Evolutionary conservation across 805 yeast species (phyloP), one percentile per base, ranked within the genome.

Genomic region (Priceomyces melissophilus): DNA sequence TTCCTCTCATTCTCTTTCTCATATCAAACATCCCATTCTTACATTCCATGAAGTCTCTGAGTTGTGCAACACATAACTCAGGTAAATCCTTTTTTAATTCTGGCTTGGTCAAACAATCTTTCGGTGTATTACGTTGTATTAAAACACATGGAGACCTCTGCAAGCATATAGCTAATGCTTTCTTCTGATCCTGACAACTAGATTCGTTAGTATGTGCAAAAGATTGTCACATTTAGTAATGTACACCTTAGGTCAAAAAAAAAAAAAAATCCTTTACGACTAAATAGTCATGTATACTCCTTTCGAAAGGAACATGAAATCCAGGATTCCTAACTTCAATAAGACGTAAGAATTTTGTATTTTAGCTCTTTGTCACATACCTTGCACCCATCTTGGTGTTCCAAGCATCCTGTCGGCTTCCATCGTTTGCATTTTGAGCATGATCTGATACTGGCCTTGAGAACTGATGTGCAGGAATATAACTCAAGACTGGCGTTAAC

Each of bases 81-180:
- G 99, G 99, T 17, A 91, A 65, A 35, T 87, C 85, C 42, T 75
- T 73, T 35, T 82, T 72, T 28, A 91, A 73, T 46, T 83, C 83
- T 1, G 96, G 95, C 47, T 90, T 73, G 30, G 85, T 84, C 14
- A 90, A 63, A 57, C 99, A 91, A 43, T 88, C 82, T 46, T 87
- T 83, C 2, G 98, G 98, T 2, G 87, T 87, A 63, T 93, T 75
- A 49, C 99, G 75, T 46, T 93, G 87, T 15, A 91, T 76, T 68
- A 91, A 73, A 38, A 91, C 99, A 63, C 99, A 91, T 11, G 98
- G 98, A 4, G 97, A 89, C 56, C 97, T 78, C 61, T 91, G 99
- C 37, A 91, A 74, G 60, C 99, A 91, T 14, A 91, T 82, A 8
- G 98, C 98, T 43, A 93, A 87, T n/a, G 95, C 96, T 53, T 79